A percentile compares a stretch with the other conserved stretches of the same genome.
Evolutionary conservation across 1,284 basidiomycete genomes (phyloP).

Genomic region (Ceratobasidium sp.): DNA sequence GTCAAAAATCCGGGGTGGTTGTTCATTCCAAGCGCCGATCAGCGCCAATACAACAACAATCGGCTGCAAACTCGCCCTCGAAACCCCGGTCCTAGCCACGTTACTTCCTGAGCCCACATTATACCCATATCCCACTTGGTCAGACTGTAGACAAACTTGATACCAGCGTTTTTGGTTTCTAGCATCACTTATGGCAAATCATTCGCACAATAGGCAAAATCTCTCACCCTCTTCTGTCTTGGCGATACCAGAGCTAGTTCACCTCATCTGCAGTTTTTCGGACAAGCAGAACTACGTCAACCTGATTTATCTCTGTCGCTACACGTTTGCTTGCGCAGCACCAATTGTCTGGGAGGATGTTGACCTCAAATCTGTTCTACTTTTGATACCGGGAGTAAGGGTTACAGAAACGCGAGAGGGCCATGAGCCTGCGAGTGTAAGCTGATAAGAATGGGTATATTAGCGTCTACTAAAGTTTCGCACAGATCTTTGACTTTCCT

Average conservation of each 20-base stretch:
- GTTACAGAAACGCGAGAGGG: not conserved
- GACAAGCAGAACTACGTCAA: not conserved
- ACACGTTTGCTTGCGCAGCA: not conserved
- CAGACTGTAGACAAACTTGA: too few relatives aligned
- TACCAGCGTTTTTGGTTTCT: too few relatives aligned
- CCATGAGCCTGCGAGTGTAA: not conserved
- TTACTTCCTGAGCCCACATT: too few relatives aligned
- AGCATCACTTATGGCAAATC: too few relatives aligned
- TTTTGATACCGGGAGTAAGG: not conserved
- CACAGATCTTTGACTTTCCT: not conserved
- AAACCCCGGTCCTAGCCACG: too few relatives aligned
- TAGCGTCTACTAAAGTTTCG: not conserved
- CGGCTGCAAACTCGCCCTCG: too few relatives aligned
- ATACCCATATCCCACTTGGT: too few relatives aligned
- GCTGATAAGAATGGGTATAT: not conserved
- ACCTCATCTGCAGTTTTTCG: not conserved
- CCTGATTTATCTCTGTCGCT: not conserved
- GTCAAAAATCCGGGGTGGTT: too few relatives aligned
- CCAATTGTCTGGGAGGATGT: slow-evolving; percentile 7
- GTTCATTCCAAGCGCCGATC: too few relatives aligned
- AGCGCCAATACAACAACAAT: too few relatives aligned
- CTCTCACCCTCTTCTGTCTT: not conserved
- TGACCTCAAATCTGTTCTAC: not conserved
- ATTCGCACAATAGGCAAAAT: too few relatives aligned
- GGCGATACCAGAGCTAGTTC: slow-evolving; percentile 1